Conservation (phyloP, 768 basidiomycete species). For the Pleurotus sapidus region DNA sequence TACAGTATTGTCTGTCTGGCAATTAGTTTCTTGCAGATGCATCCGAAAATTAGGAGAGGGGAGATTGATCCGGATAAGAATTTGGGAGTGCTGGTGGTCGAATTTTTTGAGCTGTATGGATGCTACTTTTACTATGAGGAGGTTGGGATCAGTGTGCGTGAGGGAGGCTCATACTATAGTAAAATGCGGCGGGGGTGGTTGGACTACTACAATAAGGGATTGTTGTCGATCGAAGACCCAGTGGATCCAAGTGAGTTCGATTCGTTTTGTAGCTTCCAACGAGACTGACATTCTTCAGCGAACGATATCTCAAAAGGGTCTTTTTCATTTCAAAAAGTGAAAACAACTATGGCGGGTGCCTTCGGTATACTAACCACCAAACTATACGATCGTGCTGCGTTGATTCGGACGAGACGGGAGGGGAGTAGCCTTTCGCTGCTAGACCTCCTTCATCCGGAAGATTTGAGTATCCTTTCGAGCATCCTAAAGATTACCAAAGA, state of each 20-base stretch:
- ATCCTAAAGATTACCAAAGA: slow-evolving; percentile 84
- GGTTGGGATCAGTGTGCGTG: slow-evolving; percentile 83
- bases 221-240: slow-evolving; percentile 92
- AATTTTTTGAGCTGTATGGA: slow-evolving; percentile 97
- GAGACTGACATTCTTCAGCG: slow-evolving; percentile 39
- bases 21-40: slow-evolving; percentile 95
- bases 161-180: slow-evolving; percentile 87
- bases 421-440: slow-evolving; percentile 46
- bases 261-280: slow-evolving; percentile 5
- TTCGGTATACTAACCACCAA: slow-evolving; percentile 73
- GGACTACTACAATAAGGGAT: slow-evolving; percentile 48
- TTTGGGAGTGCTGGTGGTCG: slow-evolving; percentile 91
- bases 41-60: slow-evolving; percentile 87
- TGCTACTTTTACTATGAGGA: slow-evolving; percentile 88
- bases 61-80: slow-evolving; percentile 88
- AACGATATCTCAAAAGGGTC: slow-evolving; percentile 94
- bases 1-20: slow-evolving; percentile 94
- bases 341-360: slow-evolving; percentile 81
- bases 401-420: slow-evolving; percentile 53
- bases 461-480: slow-evolving; percentile 75
- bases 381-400: slow-evolving; percentile 61
- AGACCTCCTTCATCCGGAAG: slow-evolving; percentile 44
- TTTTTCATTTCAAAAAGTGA: slow-evolving; percentile 79
- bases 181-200: slow-evolving; percentile 84
- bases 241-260: slow-evolving; percentile 72